These are phyloP conservation scores for Hsuehochloa calcarea DNA, from an alignment of 176 grass and related monocot genomes.

Conservation along the genomic window DNA sequence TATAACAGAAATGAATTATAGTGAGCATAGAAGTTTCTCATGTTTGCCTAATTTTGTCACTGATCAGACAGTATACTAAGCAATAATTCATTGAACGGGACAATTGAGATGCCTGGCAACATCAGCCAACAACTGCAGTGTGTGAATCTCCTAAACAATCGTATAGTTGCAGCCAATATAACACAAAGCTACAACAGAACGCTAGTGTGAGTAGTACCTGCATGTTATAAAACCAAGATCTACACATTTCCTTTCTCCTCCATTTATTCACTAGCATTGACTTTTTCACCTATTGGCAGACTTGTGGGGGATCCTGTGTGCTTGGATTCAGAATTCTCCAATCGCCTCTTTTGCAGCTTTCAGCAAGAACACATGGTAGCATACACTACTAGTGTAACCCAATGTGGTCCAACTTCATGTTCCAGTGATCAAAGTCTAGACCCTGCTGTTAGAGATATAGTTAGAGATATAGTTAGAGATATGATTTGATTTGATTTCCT, in stretches of 20 bases:
- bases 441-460: too few relatives aligned
- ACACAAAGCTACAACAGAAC: constrained; percentile 47
- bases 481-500: too few relatives aligned
- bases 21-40: constrained; percentile 13
- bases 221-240: constrained; percentile 3
- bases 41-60: constrained; percentile 10
- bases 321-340: constrained; percentile 25
- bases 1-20: constrained; percentile 4
- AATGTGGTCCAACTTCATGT: constrained; percentile 50
- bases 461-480: too few relatives aligned
- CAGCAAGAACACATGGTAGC: neutral
- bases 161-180: constrained; percentile 30
- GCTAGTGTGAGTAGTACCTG: constrained; percentile 40
- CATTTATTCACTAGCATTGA: constrained; percentile 1
- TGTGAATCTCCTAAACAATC: constrained; percentile 71
- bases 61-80: constrained; percentile 60
- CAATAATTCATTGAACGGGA: constrained; percentile 54
- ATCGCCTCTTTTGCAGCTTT: constrained; percentile 41
- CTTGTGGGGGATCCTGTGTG: constrained; percentile 73
- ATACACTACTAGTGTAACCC: constrained; percentile 53
- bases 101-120: constrained; percentile 53
- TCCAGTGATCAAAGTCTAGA: constrained; percentile 45
- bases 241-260: neutral
- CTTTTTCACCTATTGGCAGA: constrained; percentile 43
- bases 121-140: constrained; percentile 46